phyloP scores from a whole-genome alignment of 2,329 filamentous ascomycete species.

The Acephala macrosclerotiorum region DNA sequence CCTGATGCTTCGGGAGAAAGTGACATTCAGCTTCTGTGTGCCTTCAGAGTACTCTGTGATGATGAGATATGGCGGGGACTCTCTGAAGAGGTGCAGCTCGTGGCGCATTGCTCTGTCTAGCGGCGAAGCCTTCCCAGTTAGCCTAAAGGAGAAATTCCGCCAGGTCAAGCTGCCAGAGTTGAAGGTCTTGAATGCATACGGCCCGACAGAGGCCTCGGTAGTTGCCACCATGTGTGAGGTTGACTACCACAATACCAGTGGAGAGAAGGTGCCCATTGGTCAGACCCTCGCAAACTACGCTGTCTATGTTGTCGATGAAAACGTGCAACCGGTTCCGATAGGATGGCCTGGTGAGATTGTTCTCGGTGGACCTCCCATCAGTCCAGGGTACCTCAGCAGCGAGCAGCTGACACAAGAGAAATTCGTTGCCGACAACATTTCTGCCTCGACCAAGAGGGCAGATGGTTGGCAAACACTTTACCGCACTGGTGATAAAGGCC shows the following conservation, averaged over 20 bases:
- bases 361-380: constrained; percentile 42
- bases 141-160: constrained; percentile 29
- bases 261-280: constrained; percentile 35
- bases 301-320: constrained; percentile 49
- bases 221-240: not conserved
- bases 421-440: constrained; percentile 22
- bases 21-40: constrained; percentile 21
- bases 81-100: not conserved
- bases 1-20: constrained; percentile 14
- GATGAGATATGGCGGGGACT: constrained; percentile 13
- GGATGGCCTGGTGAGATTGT: constrained; percentile 52
- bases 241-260: not conserved
- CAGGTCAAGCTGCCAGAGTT: not conserved
- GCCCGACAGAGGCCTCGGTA: not conserved
- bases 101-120: constrained; percentile 37
- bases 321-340: constrained; percentile 46
- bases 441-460: not conserved
- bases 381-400: constrained; percentile 33
- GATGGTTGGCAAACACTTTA: constrained; percentile 27
- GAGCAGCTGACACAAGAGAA: constrained; percentile 26
- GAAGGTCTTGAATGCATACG: not conserved
- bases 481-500: constrained; percentile 45
- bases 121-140: constrained; percentile 35
- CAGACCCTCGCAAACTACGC: not conserved
- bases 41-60: constrained; percentile 27